Conservation (phyloP, 164 flowering plant species). For the Pachysandra terminalis region DNA sequence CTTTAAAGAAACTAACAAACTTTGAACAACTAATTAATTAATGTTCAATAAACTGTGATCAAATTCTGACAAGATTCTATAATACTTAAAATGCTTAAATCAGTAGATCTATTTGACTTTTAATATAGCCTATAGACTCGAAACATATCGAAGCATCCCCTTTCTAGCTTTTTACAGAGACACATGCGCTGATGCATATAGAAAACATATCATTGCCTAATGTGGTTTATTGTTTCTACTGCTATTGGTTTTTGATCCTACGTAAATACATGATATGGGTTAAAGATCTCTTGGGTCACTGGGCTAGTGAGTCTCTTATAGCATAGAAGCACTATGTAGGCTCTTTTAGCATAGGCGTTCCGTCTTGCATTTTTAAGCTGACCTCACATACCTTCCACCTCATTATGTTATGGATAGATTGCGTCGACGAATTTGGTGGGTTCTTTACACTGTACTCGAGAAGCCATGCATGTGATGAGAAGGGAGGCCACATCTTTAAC, state of each 20-base stretch:
- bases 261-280: no score
- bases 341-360: not conserved
- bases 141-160: not conserved
- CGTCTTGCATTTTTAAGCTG: not conserved
- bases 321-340: not conserved
- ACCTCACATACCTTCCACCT: not conserved
- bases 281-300: no score
- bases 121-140: not conserved
- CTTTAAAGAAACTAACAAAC: not conserved
- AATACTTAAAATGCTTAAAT: no score
- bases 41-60: no score
- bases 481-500: slow-evolving; percentile 90
- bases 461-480: slow-evolving; percentile 76
- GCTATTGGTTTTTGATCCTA: not conserved
- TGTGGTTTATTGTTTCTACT: not conserved
- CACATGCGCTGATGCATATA: not conserved
- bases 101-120: no score
- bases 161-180: not conserved
- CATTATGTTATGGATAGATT: slow-evolving; percentile 44
- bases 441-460: slow-evolving; percentile 85
- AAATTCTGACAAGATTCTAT: no score
- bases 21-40: not conserved
- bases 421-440: slow-evolving; percentile 94
- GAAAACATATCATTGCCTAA: not conserved
- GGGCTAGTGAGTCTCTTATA: no score